phyloP scores from a whole-genome alignment of 2,329 filamentous ascomycete genomes.

The Pochonia chlamydosporia region DNA sequence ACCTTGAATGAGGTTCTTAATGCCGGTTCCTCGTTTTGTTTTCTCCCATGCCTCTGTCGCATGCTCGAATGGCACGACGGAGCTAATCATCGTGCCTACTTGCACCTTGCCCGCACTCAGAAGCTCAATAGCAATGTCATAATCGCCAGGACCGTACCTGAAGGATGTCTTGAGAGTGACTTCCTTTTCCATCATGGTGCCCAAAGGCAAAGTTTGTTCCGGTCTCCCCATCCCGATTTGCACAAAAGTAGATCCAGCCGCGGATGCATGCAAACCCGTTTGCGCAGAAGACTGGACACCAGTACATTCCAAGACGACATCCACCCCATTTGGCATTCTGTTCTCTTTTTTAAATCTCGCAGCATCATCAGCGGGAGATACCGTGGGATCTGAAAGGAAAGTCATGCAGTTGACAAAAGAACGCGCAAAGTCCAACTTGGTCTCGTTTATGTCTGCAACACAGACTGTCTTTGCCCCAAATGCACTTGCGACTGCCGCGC shows the following conservation, averaged over 20 bases:
- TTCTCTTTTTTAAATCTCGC: background rate
- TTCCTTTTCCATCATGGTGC: conserved; percentile 30
- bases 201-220: conserved; percentile 47
- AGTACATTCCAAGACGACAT: conserved; percentile 15
- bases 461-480: conserved; percentile 17
- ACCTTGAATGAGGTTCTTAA: conserved; percentile 15
- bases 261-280: conserved; percentile 21
- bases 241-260: conserved; percentile 46
- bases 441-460: conserved; percentile 20
- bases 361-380: conserved; percentile 12
- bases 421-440: conserved; percentile 15
- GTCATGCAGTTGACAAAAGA: background rate
- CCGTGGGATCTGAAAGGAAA: background rate
- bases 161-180: conserved; percentile 42
- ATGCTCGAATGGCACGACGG: conserved; percentile 9
- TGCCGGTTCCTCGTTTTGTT: conserved; percentile 12
- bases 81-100: conserved; percentile 8
- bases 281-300: conserved; percentile 14
- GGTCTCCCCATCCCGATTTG: conserved; percentile 56
- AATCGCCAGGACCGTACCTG: conserved; percentile 34
- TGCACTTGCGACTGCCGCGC: conserved; percentile 6
- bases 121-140: conserved; percentile 15
- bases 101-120: conserved; percentile 1
- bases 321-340: conserved; percentile 1
- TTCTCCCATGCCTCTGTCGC: conserved; percentile 14